Evolutionary conservation across 805 yeast species (phyloP).

Genomic region (Cyberlindnera euphorbiae): DNA sequence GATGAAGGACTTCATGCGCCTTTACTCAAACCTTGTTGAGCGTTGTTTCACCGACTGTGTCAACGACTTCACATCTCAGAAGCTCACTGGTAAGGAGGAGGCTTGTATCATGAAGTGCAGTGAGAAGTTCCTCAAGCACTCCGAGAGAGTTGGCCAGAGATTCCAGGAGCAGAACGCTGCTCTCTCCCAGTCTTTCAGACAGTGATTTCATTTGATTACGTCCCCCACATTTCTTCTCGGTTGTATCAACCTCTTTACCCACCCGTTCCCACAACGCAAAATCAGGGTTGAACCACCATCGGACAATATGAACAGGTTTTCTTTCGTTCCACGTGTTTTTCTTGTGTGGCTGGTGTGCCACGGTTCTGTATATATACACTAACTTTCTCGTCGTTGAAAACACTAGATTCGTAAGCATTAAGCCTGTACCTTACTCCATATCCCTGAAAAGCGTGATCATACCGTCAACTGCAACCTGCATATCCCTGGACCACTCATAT

Average conservation of each 20-base stretch:
- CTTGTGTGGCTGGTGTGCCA: too few species aligned
- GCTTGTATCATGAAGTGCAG: constrained; percentile 87
- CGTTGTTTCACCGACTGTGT: constrained; percentile 98
- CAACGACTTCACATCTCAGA: constrained; percentile 93
- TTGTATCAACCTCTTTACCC: too few species aligned
- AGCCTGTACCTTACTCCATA: constrained; percentile 30
- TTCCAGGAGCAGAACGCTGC: constrained; percentile 96
- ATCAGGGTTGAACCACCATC: too few species aligned
- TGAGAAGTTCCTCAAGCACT: constrained; percentile 95
- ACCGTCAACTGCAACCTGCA: constrained; percentile 63
- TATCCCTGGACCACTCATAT: constrained; percentile 56
- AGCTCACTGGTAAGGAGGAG: constrained; percentile 79
- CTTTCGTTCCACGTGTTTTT: not conserved
- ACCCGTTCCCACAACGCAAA: too few species aligned
- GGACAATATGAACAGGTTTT: not conserved
- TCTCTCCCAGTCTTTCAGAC: constrained; percentile 65
- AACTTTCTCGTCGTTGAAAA: too few species aligned
- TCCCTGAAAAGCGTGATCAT: constrained; percentile 57
- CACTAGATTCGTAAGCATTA: too few species aligned
- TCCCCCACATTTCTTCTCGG: too few species aligned
- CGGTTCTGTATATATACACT: too few species aligned
- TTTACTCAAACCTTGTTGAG: constrained; percentile 90
- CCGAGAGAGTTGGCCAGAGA: constrained; percentile 97
- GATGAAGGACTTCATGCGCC: constrained; percentile 97
- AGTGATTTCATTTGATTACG: constrained; percentile 13